Evolutionary conservation across 352 stramenopile species (phyloP).

Genomic region (Pythium myriotylum): DNA sequence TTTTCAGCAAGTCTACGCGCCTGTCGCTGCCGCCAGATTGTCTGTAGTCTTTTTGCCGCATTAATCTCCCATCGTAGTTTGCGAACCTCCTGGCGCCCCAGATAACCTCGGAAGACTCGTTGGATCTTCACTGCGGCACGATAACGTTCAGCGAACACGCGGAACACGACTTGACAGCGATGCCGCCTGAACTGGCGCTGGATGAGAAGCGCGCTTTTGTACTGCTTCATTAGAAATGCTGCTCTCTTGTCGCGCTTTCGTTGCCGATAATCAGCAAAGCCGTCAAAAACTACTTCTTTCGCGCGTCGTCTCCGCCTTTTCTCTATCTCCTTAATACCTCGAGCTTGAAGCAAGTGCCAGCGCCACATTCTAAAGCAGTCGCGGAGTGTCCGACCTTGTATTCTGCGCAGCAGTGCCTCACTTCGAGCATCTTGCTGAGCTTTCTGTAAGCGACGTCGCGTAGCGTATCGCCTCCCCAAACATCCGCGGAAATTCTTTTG

Average conservation of each 20-base stretch:
- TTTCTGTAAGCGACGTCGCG: slow-evolving; percentile 30
- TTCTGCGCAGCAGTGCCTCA: slow-evolving; percentile 35
- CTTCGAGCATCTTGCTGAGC: slow-evolving; percentile 34
- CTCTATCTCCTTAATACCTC: slow-evolving; percentile 41
- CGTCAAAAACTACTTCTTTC: slow-evolving; percentile 6
- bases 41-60: slow-evolving; percentile 55
- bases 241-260: slow-evolving; percentile 45
- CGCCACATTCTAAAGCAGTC: slow-evolving; percentile 40
- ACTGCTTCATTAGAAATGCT: slow-evolving; percentile 33
- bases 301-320: slow-evolving; percentile 12
- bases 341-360: slow-evolving; percentile 23
- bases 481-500: slow-evolving; percentile 62
- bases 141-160: slow-evolving; percentile 30
- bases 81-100: slow-evolving; percentile 38
- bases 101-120: slow-evolving; percentile 51
- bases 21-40: slow-evolving; percentile 47
- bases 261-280: slow-evolving; percentile 28
- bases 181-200: slow-evolving; percentile 71
- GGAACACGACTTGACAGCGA: slow-evolving; percentile 54
- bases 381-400: slow-evolving; percentile 28
- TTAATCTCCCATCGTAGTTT: slow-evolving; percentile 43
- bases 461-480: slow-evolving; percentile 26
- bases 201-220: slow-evolving; percentile 54
- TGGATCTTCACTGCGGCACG: slow-evolving; percentile 65
- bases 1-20: slow-evolving; percentile 41